Base-by-base conservation (phyloP, 1,139 yeast genomes). In the Oligophagozyma castellii region DNA sequence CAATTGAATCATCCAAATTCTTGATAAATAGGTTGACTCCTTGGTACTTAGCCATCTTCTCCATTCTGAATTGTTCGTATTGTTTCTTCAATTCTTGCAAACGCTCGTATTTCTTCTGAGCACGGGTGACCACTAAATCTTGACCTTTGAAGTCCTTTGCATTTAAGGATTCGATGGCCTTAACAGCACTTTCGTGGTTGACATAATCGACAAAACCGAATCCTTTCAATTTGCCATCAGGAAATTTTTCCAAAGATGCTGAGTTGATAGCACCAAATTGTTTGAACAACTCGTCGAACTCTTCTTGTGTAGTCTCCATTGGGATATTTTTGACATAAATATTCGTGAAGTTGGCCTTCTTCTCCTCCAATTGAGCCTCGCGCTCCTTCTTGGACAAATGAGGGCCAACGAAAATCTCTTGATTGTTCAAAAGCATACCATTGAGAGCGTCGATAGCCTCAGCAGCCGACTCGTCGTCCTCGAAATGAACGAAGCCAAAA, bases 61-160 rank as follows among this genome's bases (percentile, higher is more conserved):
- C 96, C 58, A 79, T 70, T 61, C 94, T 78, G 48, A 81, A 77
- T 46, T 83, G 74, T 65, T 92, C 96, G 66, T 83, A 79, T 65
- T 83, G 93, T 65, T 76, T 79, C 71, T 81, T 84, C 61, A 89
- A 79, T 64, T 86, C 94, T 66, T 84, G 95, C 57, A 78, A 65
- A 68, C 99, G 86, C 71, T 89, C 99, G 62, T 81, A 71, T 73
- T 84, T 89, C 84, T 84, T 89, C 69, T 89, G 98, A 47, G 99
- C 99, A 65, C 98, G 84, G 51, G 95, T 95, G 51, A 89, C 98
- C 60, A 76, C 89, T 45, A 89, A 66, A 61, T 69, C 73, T 66
- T 80, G 84, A 53, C 89, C 89, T 51, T 71, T 73, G 58, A 77
- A 61, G 54, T 89, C 98, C 47, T 63, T 65, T 58, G 80, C 95